phyloP scores from a whole-genome alignment of 208 protist species.

The Leishmania tropica region DNA sequence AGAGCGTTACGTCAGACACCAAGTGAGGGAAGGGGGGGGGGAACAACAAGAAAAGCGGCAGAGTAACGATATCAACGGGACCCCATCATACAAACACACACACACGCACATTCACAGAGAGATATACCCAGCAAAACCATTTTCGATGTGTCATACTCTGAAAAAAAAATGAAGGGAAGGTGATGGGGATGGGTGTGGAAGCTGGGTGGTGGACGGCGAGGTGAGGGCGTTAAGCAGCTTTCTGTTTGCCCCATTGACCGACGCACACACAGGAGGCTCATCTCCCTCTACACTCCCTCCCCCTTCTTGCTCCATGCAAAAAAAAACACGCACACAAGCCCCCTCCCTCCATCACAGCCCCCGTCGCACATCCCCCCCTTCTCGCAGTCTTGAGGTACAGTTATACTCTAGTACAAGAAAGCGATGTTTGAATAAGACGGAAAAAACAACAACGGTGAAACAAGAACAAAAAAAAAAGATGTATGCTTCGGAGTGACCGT shows the following conservation, averaged over 20 bases:
- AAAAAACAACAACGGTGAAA: background rate
- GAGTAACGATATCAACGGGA: background rate
- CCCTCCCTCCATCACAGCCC: background rate
- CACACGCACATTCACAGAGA: slow-evolving; percentile 4
- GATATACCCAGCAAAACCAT: background rate
- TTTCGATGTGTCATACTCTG: background rate
- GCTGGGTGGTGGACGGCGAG: background rate
- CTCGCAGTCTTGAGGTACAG: background rate
- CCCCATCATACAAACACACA: background rate
- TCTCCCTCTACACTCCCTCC: background rate
- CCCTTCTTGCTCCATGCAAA: background rate
- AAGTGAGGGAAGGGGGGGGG: background rate
- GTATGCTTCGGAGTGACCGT: background rate
- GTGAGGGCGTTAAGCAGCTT: background rate
- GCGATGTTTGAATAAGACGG: background rate
- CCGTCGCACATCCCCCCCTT: background rate
- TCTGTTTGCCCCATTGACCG: background rate
- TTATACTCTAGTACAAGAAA: background rate
- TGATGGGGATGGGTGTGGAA: background rate
- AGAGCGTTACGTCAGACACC: background rate
- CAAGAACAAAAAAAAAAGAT: background rate
- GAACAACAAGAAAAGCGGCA: background rate
- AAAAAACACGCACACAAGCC: background rate
- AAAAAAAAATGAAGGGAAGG: background rate
- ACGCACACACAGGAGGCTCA: background rate